Conservation (phyloP, 768 basidiomycete species). For the Clitopilus passeckerianus region DNA sequence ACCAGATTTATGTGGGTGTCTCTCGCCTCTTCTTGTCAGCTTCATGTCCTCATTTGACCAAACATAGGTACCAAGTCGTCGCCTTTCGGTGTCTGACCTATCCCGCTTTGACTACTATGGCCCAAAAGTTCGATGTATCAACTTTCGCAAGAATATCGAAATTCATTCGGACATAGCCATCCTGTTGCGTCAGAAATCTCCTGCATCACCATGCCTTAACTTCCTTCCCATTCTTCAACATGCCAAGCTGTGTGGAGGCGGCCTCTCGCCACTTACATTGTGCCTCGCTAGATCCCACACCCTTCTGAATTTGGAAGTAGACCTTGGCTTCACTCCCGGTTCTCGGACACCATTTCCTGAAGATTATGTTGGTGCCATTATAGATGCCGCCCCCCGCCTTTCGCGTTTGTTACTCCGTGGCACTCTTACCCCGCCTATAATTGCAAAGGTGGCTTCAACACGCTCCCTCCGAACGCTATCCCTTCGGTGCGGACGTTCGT, state of each 20-base stretch:
- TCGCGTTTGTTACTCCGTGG: slow-evolving; percentile 36
- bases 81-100: slow-evolving; percentile 15
- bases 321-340: slow-evolving; percentile 30
- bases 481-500: slow-evolving; percentile 31
- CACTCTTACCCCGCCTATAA: slow-evolving; percentile 19
- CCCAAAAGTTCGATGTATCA: slow-evolving; percentile 29
- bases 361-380: slow-evolving; percentile 22
- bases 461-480: slow-evolving; percentile 28
- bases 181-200: neutral
- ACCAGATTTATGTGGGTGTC: slow-evolving; percentile 29
- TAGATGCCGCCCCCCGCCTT: slow-evolving; percentile 22
- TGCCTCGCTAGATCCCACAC: slow-evolving; percentile 25
- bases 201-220: neutral
- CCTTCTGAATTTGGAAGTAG: slow-evolving; percentile 30
- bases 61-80: neutral
- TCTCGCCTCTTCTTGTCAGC: neutral
- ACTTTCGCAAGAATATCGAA: slow-evolving; percentile 20
- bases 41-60: neutral
- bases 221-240: slow-evolving; percentile 14
- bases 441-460: slow-evolving; percentile 25
- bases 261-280: neutral
- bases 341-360: slow-evolving; percentile 10
- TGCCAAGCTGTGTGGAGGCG: neutral
- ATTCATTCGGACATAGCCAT: slow-evolving; percentile 14
- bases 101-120: slow-evolving; percentile 27